Base-by-base conservation (phyloP, 495 filamentous ascomycete species). In the Penicillium taxi region DNA sequence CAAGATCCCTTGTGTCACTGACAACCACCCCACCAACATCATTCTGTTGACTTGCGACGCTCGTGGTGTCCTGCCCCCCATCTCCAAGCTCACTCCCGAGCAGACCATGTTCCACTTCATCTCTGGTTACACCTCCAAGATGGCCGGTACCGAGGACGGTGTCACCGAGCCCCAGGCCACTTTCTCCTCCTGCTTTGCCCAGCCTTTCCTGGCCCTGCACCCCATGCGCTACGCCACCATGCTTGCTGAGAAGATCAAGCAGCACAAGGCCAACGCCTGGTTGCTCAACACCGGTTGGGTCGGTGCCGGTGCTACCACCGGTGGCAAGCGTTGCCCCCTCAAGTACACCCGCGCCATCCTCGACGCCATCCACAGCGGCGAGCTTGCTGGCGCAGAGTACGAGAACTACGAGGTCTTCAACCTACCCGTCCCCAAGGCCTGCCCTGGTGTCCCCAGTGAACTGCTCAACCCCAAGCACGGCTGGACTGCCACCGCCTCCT, bases 21-120 rank as follows among this genome's bases (percentile, higher is more conserved):
- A 78, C 38, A 82, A 77, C 63, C 91, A 96, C 75, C 91, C 91
- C 35, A 77, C 72, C 58, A 98, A 98, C 79, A 96, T 98, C 70
- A 84, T 98, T 52, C 83, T 98, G 44, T 79, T 98, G 45, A 96
- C 93, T 41, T 98, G 91, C 63, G 91, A 98, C 63, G 91, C 93
- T 42, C 84, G 93, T 48, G 91, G 93, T 69, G 91, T 96, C 6
- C 81, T 98, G 20, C 91, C 91, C 26, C 93, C 93, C 26, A 96
- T 98, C 70, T 94, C 87, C 50, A 98, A 96, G 75, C 81, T 98
- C 56, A 82, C 82, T 72, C 77, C 81, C 50, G 84, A 87, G 53
- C 91, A 98, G 69, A 94, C 86, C 56, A 96, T 98, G 89, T 98
- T 96, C 78, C 91, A 98, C 77, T 98, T 98, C 77, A 98, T 98